A percentile compares a stretch with the other conserved stretches of the same genome.
Conservation (phyloP, 2,329 filamentous ascomycete species). For the Fusarium chlamydosporum region DNA sequence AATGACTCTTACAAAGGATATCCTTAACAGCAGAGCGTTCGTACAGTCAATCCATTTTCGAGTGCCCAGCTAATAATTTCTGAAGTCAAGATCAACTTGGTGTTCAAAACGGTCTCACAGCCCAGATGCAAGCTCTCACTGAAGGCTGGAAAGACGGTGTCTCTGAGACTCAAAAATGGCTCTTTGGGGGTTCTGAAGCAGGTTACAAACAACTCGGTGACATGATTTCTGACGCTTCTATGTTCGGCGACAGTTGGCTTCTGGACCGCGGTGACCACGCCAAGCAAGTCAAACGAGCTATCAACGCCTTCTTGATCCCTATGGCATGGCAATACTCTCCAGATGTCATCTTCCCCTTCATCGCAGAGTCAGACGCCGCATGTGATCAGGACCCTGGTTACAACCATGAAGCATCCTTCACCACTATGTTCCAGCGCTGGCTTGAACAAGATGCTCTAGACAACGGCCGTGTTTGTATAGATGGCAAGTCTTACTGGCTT, state of each 20-base stretch:
- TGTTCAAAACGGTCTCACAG: slow-evolving; percentile 27
- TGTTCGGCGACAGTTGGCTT: slow-evolving; percentile 32
- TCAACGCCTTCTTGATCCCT: slow-evolving; percentile 31
- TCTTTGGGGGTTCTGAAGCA: slow-evolving; percentile 24
- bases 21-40: slow-evolving; percentile 21
- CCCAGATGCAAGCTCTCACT: slow-evolving; percentile 27
- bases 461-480: slow-evolving; percentile 16
- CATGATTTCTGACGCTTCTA: slow-evolving; percentile 30
- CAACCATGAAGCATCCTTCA: slow-evolving; percentile 22
- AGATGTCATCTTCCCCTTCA: slow-evolving; percentile 25
- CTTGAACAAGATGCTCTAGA: slow-evolving; percentile 1
- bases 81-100: slow-evolving; percentile 27
- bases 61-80: neutral
- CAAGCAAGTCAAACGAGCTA: slow-evolving; percentile 24
- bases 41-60: neutral
- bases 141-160: slow-evolving; percentile 33
- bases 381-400: slow-evolving; percentile 31
- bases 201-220: slow-evolving; percentile 22
- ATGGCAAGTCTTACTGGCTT: slow-evolving; percentile 29
- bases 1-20: slow-evolving; percentile 28
- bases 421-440: slow-evolving; percentile 2
- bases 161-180: slow-evolving; percentile 25
- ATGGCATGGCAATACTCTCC: slow-evolving; percentile 36
- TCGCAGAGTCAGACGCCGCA: slow-evolving; percentile 21
- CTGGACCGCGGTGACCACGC: slow-evolving; percentile 25